Evolutionary conservation across 495 filamentous ascomycete genomes (phyloP).

Genomic region (Aspergillus olivimuriae): DNA sequence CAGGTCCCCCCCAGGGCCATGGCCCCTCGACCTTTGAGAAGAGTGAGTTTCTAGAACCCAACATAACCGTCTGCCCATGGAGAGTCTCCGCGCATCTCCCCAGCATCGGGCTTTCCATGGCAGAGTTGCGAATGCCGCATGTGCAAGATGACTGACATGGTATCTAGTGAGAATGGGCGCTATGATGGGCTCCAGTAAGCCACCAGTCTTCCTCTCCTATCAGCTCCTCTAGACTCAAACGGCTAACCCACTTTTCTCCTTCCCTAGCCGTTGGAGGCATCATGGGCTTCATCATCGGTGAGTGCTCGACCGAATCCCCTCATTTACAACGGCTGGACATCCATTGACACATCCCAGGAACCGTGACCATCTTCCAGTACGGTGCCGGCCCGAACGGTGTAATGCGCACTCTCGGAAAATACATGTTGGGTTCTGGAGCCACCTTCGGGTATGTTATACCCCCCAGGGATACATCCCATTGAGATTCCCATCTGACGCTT

Average conservation of each 20-base stretch:
- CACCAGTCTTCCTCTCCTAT: background rate
- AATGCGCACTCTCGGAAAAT: slow-evolving; percentile 88
- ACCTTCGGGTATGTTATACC: slow-evolving; percentile 76
- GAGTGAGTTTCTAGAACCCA: slow-evolving; percentile 49
- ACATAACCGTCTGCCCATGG: no score
- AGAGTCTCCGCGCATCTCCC: no score
- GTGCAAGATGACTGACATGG: slow-evolving; percentile 26
- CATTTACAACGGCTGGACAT: background rate
- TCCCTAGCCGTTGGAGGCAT: slow-evolving; percentile 79
- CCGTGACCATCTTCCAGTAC: slow-evolving; percentile 89
- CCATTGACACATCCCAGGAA: slow-evolving; percentile 47
- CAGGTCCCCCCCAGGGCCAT: slow-evolving; percentile 46
- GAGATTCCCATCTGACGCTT: background rate
- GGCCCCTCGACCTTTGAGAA: slow-evolving; percentile 90
- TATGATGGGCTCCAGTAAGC: slow-evolving; percentile 95
- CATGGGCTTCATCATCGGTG: slow-evolving; percentile 97
- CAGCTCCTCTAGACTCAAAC: slow-evolving; percentile 3
- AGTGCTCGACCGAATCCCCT: slow-evolving; percentile 4
- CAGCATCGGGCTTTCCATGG: no score
- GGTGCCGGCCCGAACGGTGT: slow-evolving; percentile 90
- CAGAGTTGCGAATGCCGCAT: no score
- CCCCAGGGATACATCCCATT: background rate
- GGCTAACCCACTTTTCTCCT: slow-evolving; percentile 9
- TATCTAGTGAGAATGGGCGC: slow-evolving; percentile 88
- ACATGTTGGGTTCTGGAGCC: slow-evolving; percentile 93